Conservation (phyloP, 2,329 filamentous ascomycete species). For the Zasmidium angulare region DNA sequence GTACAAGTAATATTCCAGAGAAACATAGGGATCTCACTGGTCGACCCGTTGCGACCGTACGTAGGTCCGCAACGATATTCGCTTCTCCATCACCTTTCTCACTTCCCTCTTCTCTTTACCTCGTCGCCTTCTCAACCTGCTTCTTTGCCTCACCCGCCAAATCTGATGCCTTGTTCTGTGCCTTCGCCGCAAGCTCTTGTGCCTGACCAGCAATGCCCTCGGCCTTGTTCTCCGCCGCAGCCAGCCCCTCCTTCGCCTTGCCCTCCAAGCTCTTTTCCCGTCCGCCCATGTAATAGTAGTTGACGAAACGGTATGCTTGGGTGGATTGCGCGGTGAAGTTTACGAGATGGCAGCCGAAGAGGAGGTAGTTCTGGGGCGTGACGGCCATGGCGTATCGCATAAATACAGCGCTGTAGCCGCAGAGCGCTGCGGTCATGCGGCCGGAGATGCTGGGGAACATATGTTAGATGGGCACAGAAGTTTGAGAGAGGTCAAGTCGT, state of each 20-base stretch:
- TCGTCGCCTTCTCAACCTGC: conserved; percentile 25
- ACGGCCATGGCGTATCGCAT: conserved; percentile 68
- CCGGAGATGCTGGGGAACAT: conserved; percentile 58
- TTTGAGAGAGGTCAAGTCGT: conserved; percentile 20
- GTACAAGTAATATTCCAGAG: neutral
- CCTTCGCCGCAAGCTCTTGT: conserved; percentile 24
- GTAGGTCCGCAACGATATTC: neutral
- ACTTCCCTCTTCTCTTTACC: conserved; percentile 11
- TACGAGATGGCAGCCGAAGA: conserved; percentile 66
- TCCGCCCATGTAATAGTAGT: conserved; percentile 58
- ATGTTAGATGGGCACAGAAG: neutral
- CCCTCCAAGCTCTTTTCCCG: conserved; percentile 40
- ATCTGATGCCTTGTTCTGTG: conserved; percentile 20
- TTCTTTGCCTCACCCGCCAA: conserved; percentile 25
- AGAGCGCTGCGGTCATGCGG: conserved; percentile 61
- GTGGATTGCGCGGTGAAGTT: conserved; percentile 62
- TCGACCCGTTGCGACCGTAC: neutral
- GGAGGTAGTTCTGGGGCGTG: conserved; percentile 64
- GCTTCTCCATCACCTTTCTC: neutral
- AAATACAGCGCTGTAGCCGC: conserved; percentile 63
- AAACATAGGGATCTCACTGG: neutral
- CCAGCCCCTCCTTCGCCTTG: conserved; percentile 40
- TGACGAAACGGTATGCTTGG: conserved; percentile 62
- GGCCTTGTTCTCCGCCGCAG: conserved; percentile 27
- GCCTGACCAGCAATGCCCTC: conserved; percentile 30